phyloP scores from a whole-genome alignment of 306 rosid genomes.

The Rubus idaeus region DNA sequence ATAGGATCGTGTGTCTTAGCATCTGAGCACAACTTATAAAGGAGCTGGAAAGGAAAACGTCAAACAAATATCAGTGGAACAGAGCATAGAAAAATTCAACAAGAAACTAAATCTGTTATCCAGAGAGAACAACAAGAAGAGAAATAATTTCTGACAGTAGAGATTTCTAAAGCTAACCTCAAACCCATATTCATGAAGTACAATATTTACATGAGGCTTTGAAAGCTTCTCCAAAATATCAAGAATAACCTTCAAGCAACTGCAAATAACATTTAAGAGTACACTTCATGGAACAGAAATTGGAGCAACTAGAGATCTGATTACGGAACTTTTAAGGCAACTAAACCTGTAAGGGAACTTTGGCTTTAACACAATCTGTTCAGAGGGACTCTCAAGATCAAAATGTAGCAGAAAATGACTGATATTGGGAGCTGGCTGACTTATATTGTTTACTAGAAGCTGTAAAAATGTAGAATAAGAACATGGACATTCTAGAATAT shows the following conservation, averaged over 20 bases:
- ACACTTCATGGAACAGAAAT: conserved; percentile 13
- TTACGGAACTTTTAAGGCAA: conserved; percentile 15
- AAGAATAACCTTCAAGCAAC: conserved; percentile 93
- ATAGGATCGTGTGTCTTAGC: too few relatives aligned
- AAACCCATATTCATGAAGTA: conserved; percentile 86
- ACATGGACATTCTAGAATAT: conserved; percentile 9
- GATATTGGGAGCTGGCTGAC: conserved; percentile 87
- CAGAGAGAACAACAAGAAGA: too few relatives aligned
- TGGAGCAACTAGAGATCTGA: not conserved
- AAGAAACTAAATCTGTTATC: not conserved
- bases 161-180: conserved; percentile 53
- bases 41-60: too few relatives aligned
- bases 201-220: conserved; percentile 71
- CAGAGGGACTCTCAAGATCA: conserved; percentile 73
- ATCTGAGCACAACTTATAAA: not conserved
- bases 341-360: conserved; percentile 84
- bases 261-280: conserved; percentile 40
- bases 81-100: conserved; percentile 28
- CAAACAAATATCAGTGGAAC: not conserved
- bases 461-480: conserved; percentile 43
- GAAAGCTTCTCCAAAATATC: conserved; percentile 79
- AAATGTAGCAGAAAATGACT: conserved; percentile 78
- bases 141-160: not conserved
- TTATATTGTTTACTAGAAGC: conserved; percentile 86
- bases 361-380: conserved; percentile 74